These are phyloP conservation scores for Sonneratia alba DNA, from an alignment of 345 rosid genomes.

Conservation along the genomic window DNA sequence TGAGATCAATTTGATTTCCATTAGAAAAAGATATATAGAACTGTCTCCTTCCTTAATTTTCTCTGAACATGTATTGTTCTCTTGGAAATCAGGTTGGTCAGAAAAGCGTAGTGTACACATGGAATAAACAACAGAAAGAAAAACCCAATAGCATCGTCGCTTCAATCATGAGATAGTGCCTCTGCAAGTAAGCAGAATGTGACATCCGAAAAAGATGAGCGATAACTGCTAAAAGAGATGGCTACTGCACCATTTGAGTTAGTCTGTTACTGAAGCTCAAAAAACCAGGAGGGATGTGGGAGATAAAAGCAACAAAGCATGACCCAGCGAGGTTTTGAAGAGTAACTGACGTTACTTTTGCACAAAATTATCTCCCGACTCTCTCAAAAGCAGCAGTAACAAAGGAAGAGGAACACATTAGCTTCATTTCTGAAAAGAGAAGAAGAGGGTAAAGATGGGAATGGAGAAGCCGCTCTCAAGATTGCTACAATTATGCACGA, in stretches of 20 bases:
- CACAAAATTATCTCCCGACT: not conserved
- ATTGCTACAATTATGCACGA: not conserved
- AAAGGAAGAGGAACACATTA: not conserved
- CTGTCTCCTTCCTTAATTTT: too few relatives aligned
- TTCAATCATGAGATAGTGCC: not conserved
- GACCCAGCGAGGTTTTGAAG: not conserved
- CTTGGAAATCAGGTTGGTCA: too few relatives aligned
- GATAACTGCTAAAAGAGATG: not conserved
- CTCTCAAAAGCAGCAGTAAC: not conserved
- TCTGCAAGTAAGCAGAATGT: not conserved
- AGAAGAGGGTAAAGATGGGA: not conserved
- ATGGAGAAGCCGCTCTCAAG: not conserved
- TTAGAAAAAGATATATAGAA: too few relatives aligned
- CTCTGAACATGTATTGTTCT: too few relatives aligned
- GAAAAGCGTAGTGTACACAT: not conserved
- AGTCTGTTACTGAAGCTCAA: not conserved
- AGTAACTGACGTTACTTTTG: not conserved
- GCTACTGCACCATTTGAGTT: not conserved
- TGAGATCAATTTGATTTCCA: too few relatives aligned
- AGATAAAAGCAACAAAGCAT: conserved; percentile 5
- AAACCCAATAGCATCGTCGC: not conserved
- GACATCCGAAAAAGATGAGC: not conserved
- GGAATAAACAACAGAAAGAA: not conserved
- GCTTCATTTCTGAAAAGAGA: not conserved
- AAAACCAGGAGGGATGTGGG: conserved; percentile 1